Base-by-base conservation (phyloP, 257 asterid genomes). In the Solanum pimpinellifolium region DNA sequence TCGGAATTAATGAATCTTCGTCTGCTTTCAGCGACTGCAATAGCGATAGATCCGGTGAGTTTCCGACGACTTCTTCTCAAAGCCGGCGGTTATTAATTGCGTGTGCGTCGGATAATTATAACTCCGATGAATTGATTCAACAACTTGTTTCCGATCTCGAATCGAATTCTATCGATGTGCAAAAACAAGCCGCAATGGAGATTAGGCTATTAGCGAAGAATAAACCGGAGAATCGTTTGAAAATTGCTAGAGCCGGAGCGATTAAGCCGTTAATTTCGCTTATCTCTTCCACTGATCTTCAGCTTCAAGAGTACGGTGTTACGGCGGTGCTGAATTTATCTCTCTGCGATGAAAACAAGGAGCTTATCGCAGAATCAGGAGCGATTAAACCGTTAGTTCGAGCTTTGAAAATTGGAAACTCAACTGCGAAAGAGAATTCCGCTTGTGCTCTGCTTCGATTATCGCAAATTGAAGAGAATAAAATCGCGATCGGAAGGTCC, bases 1-100 rank as follows among this genome's bases (percentile, higher is more conserved):
- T 93, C 74, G 85, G 85, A 86, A 85, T 91, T 87, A 85, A 89
- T 49, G 94, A 91, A 25, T 86, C 90, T 80, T 92, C 98, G 33
- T 92, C 98, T 81, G 98, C 99, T 89, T 97, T 97, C 90, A 97
- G 99, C 89, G 98, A 97, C 84, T 97, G 99, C 88, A 93, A 94
- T 91, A 94, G 98, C 87, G 99, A 97, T 86, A 90, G 94, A 93
- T 97, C 99, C 93, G 96, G 98, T 86, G 99, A 97, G 88, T 95
- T 95, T 87, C 93, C 93, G 41, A 90, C 96, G 62, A 59, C 98
- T 0, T 93, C 98, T 5, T 92, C 96, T 0, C 92, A 93, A 88
- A 94, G 93, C 93, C 98, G 98, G 80, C 94, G 95, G 60, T 90
- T 95, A 16, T 41, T 95, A 87, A 90, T 92, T 86, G 80, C 98